Percentiles rank a stretch among this genome's conserved stretches.
These are phyloP conservation scores for Globisporangium takayamanum DNA, from an alignment of 352 stramenopile genomes.

Conservation along the genomic window DNA sequence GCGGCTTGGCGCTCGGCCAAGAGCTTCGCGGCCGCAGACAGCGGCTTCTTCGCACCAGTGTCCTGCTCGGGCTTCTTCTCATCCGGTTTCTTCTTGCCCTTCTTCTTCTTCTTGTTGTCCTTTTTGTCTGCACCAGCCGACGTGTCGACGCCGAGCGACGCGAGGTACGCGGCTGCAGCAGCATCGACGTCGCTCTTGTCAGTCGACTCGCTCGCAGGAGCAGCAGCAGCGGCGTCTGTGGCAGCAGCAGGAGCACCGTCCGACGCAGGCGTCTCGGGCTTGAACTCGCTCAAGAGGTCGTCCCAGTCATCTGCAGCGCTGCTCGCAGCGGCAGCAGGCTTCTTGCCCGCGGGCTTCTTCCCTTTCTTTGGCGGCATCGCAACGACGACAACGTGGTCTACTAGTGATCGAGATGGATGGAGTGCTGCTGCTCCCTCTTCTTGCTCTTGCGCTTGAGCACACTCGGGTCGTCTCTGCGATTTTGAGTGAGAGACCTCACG, in stretches of 20 bases:
- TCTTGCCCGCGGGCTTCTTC: slow-evolving; percentile 61
- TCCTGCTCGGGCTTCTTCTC: slow-evolving; percentile 41
- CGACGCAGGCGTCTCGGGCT: slow-evolving; percentile 14
- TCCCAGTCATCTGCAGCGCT: slow-evolving; percentile 51
- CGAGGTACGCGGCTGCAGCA: slow-evolving; percentile 67
- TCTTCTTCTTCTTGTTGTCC: slow-evolving; percentile 79
- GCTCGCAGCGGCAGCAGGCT: slow-evolving; percentile 20
- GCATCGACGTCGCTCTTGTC: slow-evolving; percentile 44
- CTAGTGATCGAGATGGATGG: too few species aligned
- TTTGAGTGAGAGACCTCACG: too few species aligned
- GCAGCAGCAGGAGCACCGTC: slow-evolving; percentile 8
- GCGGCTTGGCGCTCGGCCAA: slow-evolving; percentile 69
- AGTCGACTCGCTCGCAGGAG: background rate
- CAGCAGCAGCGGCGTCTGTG: background rate
- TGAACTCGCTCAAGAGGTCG: slow-evolving; percentile 72
- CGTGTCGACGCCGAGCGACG: slow-evolving; percentile 66
- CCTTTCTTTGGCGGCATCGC: slow-evolving; percentile 79
- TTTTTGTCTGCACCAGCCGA: slow-evolving; percentile 42
- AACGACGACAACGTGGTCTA: too few species aligned
- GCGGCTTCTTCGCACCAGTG: slow-evolving; percentile 56
- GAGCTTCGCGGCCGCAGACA: slow-evolving; percentile 63
- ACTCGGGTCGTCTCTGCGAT: too few species aligned
- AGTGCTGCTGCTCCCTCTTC: too few species aligned
- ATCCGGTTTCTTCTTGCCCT: slow-evolving; percentile 66
- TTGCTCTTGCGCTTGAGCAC: too few species aligned